These are phyloP conservation scores for Brasilioporus rufonigricans DNA, from an alignment of 768 basidiomycete genomes.

Conservation along the genomic window DNA sequence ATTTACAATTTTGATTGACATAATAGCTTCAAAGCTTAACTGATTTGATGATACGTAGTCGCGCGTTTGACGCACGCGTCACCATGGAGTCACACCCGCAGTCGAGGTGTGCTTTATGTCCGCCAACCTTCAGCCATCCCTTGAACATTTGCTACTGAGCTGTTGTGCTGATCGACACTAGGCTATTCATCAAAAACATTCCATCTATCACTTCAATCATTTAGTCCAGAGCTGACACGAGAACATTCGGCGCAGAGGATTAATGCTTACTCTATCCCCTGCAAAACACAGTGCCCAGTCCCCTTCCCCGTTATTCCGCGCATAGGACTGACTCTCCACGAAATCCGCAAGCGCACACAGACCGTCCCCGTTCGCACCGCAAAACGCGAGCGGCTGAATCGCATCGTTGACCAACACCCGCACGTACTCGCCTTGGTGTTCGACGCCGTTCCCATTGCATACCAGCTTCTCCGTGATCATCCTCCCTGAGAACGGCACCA, in stretches of 20 bases:
- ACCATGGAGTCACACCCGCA: background rate
- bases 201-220: too few species aligned
- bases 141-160: too few species aligned
- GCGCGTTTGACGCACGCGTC: background rate
- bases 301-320: slow-evolving; percentile 62
- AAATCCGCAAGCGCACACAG: slow-evolving; percentile 64
- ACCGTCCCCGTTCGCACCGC: slow-evolving; percentile 47
- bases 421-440: slow-evolving; percentile 44
- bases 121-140: too few species aligned
- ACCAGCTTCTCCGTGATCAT: slow-evolving; percentile 68
- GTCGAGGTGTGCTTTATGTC: too few species aligned
- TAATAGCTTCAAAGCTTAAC: background rate
- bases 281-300: slow-evolving; percentile 60
- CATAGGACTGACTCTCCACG: slow-evolving; percentile 66
- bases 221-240: too few species aligned
- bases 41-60: background rate
- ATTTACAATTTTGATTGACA: slow-evolving; percentile 6
- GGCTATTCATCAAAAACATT: too few species aligned
- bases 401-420: slow-evolving; percentile 75
- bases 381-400: slow-evolving; percentile 58
- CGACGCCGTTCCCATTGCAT: slow-evolving; percentile 33
- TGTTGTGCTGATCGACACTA: too few species aligned
- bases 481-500: slow-evolving; percentile 72
- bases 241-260: too few species aligned
- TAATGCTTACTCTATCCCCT: too few species aligned